Evolutionary conservation across 2,329 filamentous ascomycete species (phyloP), one percentile per base, ranked within the genome.

Genomic region (Pseudogymnoascus sp.): DNA sequence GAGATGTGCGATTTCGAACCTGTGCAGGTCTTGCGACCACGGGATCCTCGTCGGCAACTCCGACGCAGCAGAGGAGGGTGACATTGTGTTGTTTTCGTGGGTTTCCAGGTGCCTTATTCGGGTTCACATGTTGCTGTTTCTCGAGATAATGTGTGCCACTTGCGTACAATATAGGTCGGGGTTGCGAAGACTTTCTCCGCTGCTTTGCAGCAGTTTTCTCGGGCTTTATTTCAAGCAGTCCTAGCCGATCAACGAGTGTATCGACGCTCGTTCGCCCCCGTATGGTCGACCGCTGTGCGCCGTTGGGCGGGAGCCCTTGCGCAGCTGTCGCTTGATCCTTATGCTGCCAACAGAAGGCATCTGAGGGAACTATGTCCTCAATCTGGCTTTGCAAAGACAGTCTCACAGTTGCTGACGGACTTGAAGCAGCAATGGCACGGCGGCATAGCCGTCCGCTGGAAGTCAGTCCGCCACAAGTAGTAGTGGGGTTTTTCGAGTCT

Each of bases 391-490:
- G 74, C 64, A 60, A 70, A 68, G 61, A 73, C 68, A 64, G 62
- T 42, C 47, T 65, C 65, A 62, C 65, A 61, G 50, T 65, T 59
- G 70, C 38, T 67, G 63, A 33, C 66, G 68, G 13, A 70, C 67
- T 8, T 83, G 53, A 37, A 24, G 29, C 76, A 19, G 82, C 79
- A 37, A 96, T 78, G 5, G 87, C 80, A 61, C 91, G 84, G 67
- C 93, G 86, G 77, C 95, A 99, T 10, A 91, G 89, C 60, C 86
- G 83, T n/a, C 95, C 95, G 68, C 81, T 85, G 29, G 86, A 82
- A 3, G 92, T 97, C 67, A 97, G 85, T 64, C 95, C 95, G 77
- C 88, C 87, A 76, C 95, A 99, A 73, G 93, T 97, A 11, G 87
- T 88, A 1, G 84, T 81, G 1, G 92, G 88, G 68, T 96, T 88